Evolutionary conservation across 2,329 filamentous ascomycete genomes (phyloP).

Genomic region (Aureobasidium musti): DNA sequence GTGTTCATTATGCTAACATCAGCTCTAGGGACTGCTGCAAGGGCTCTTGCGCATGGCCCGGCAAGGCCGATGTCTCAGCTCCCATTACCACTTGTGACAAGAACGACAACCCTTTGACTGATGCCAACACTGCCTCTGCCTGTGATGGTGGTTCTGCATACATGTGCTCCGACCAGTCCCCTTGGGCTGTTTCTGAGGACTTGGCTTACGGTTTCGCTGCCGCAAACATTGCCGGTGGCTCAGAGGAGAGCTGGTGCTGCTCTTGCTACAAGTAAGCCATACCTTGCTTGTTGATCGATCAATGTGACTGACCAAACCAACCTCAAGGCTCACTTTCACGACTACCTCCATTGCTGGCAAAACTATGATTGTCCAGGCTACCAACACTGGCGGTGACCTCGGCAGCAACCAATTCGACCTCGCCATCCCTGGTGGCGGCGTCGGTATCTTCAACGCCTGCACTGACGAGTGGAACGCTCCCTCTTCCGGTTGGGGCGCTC

Average conservation of each 20-base stretch:
- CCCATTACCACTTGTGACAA: constrained; percentile 59
- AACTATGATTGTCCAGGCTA: constrained; percentile 65
- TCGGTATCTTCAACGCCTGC: constrained; percentile 56
- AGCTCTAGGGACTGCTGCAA: constrained; percentile 65
- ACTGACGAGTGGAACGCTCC: constrained; percentile 48
- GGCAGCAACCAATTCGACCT: constrained; percentile 62
- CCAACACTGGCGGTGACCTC: constrained; percentile 63
- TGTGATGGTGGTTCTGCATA: constrained; percentile 62
- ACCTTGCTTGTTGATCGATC: not conserved
- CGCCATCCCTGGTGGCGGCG: constrained; percentile 54
- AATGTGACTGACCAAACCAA: not conserved
- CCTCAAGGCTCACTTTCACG: constrained; percentile 56
- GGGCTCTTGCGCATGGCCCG: constrained; percentile 63
- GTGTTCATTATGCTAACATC: not conserved
- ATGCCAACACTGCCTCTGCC: constrained; percentile 53
- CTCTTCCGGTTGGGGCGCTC: constrained; percentile 56
- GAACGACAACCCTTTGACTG: constrained; percentile 57
- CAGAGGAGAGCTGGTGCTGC: constrained; percentile 66
- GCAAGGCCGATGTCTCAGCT: constrained; percentile 56
- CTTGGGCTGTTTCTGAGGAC: constrained; percentile 61
- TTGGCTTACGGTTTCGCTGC: constrained; percentile 67
- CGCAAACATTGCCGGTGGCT: constrained; percentile 57
- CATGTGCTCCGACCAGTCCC: constrained; percentile 63
- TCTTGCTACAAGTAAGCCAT: constrained; percentile 57
- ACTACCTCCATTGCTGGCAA: constrained; percentile 59